Evolutionary conservation across 306 rosid species (phyloP).

Genomic region (Coriaria nepalensis): DNA sequence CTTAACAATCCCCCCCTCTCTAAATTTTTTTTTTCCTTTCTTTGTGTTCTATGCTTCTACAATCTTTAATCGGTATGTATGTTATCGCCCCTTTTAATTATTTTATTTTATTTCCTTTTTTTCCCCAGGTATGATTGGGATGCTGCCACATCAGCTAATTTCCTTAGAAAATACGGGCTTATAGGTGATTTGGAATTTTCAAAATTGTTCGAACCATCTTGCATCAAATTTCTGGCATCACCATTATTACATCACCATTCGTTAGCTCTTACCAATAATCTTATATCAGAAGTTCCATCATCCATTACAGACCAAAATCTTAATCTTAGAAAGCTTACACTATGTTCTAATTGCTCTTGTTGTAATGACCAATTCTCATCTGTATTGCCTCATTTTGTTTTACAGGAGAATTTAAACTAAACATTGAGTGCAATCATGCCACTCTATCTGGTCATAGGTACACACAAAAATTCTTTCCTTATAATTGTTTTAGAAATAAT

Average conservation of each 20-base stretch:
- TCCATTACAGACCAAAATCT: too few relatives aligned
- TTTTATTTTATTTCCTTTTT: slow-evolving; percentile 2
- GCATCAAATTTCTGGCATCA: too few relatives aligned
- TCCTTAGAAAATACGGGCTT: slow-evolving; percentile 75
- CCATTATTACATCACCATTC: too few relatives aligned
- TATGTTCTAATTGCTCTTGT: neutral
- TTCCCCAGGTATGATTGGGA: slow-evolving; percentile 90
- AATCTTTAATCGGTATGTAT: neutral
- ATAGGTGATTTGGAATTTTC: slow-evolving; percentile 25
- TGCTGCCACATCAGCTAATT: slow-evolving; percentile 91
- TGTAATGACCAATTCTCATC: slow-evolving; percentile 6
- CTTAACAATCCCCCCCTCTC: neutral
- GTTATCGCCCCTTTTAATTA: neutral
- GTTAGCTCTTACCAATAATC: too few relatives aligned
- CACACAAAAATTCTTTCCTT: neutral
- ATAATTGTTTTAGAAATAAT: too few relatives aligned
- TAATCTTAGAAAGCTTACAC: neutral
- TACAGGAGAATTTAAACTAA: slow-evolving; percentile 79
- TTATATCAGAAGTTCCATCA: too few relatives aligned
- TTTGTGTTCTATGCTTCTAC: neutral
- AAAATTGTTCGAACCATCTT: too few relatives aligned
- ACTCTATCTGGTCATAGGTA: slow-evolving; percentile 98
- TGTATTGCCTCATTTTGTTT: slow-evolving; percentile 11
- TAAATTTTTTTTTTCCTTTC: neutral
- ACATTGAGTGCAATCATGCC: slow-evolving; percentile 96